Conservation (phyloP, 2,329 filamentous ascomycete genomes). For the Alternaria novae-zelandiae region DNA sequence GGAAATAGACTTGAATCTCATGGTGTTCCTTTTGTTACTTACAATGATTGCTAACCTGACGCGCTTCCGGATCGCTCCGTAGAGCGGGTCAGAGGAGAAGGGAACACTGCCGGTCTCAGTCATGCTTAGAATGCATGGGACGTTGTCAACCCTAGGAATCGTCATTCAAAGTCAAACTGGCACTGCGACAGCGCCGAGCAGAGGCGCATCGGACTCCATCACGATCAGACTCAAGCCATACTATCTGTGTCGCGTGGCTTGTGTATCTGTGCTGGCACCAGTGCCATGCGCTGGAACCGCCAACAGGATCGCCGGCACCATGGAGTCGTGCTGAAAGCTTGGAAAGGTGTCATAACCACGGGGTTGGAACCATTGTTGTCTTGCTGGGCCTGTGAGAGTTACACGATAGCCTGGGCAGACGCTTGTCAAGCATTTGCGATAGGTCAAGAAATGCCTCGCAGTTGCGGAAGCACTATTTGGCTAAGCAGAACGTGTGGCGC, state of each 20-base stretch:
- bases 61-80: not conserved
- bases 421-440: not conserved
- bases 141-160: not conserved
- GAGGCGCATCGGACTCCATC: not conserved
- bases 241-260: slow-evolving; percentile 15
- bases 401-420: slow-evolving; percentile 20
- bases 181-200: not conserved
- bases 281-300: slow-evolving; percentile 13
- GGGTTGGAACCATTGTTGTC: slow-evolving; percentile 16
- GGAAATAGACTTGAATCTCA: not conserved
- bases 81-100: not conserved
- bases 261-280: slow-evolving; percentile 19
- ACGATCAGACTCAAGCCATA: not conserved
- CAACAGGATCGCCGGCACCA: slow-evolving; percentile 4
- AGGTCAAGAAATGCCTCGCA: slow-evolving; percentile 18
- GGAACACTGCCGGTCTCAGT: not conserved
- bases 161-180: not conserved
- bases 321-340: slow-evolving; percentile 4
- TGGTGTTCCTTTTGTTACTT: not conserved
- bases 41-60: not conserved
- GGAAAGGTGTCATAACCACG: slow-evolving; percentile 25
- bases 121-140: not conserved
- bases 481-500: slow-evolving; percentile 11
- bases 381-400: slow-evolving; percentile 22
- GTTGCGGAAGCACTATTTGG: slow-evolving; percentile 8